Conservation (phyloP, 1,139 yeast species). For the Taphrina communis region DNA sequence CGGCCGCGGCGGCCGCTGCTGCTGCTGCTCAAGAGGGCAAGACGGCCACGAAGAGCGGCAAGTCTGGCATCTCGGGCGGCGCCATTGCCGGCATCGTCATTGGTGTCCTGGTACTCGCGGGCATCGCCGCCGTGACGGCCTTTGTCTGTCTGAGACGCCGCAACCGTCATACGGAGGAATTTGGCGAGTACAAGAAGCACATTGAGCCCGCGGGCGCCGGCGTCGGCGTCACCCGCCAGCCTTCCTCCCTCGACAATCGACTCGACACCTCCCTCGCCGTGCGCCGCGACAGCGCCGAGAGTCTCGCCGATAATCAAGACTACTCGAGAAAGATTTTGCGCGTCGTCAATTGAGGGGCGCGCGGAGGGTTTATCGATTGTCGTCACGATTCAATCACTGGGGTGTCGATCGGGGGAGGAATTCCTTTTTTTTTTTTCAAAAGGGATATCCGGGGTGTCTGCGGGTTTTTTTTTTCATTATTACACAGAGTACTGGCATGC, state of each 20-base stretch:
- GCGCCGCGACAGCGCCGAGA: constrained; percentile 73
- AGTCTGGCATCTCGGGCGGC: constrained; percentile 53
- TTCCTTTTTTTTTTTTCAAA: too few relatives aligned
- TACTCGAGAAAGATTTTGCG: constrained; percentile 73
- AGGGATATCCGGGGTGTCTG: too few relatives aligned
- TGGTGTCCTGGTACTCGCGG: constrained; percentile 62
- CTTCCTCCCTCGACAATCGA: constrained; percentile 64
- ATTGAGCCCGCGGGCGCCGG: constrained; percentile 34
- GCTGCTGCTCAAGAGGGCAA: constrained; percentile 29
- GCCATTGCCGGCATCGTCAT: constrained; percentile 74
- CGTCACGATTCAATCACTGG: too few relatives aligned
- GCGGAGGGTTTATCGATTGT: too few relatives aligned
- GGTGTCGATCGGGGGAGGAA: too few relatives aligned
- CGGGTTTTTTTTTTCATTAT: too few relatives aligned
- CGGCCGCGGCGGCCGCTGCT: constrained; percentile 14
- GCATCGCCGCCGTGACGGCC: constrained; percentile 53
- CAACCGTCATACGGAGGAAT: constrained; percentile 50
- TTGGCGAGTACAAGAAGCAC: constrained; percentile 38
- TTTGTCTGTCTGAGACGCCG: constrained; percentile 58
- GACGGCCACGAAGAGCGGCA: constrained; percentile 42
- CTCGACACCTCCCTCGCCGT: constrained; percentile 72
- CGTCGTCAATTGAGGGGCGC: constrained; percentile 51
- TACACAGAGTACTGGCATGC: too few relatives aligned
- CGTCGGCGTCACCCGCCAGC: constrained; percentile 26
- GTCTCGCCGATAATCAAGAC: constrained; percentile 78